Evolutionary conservation across 345 rosid genomes (phyloP).

Genomic region (Brassica incana): DNA sequence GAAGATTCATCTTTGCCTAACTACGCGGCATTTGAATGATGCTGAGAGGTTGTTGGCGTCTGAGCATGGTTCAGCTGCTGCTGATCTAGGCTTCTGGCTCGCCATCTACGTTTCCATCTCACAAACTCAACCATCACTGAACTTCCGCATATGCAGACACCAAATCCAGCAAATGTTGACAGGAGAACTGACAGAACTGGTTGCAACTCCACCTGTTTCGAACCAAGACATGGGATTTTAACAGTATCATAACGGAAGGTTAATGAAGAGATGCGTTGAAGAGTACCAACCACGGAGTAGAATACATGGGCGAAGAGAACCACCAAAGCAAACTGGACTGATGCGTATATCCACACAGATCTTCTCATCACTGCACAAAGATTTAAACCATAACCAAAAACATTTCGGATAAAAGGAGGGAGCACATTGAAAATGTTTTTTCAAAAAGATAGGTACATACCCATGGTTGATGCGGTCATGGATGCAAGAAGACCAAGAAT

Average conservation of each 20-base stretch:
- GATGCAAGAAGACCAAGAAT: conserved; percentile 81
- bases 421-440: background rate
- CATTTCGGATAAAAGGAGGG: conserved; percentile 20
- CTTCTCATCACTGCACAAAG: conserved; percentile 66
- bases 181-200: conserved; percentile 75
- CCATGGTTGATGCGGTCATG: conserved; percentile 91
- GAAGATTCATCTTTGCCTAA: conserved; percentile 9
- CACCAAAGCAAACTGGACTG: conserved; percentile 76
- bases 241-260: background rate
- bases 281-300: conserved; percentile 68
- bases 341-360: conserved; percentile 84
- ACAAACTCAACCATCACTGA: conserved; percentile 72
- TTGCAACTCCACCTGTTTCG: conserved; percentile 57
- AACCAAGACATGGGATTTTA: background rate
- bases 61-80: conserved; percentile 25
- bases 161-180: conserved; percentile 83
- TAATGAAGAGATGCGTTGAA: background rate
- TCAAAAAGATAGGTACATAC: conserved; percentile 41
- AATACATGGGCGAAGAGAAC: conserved; percentile 86
- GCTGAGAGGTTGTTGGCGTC: conserved; percentile 29
- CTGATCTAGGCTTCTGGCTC: conserved; percentile 30
- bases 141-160: conserved; percentile 79
- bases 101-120: conserved; percentile 71
- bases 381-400: conserved; percentile 7
- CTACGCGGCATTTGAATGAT: conserved; percentile 30